A percentile compares a stretch with the other conserved stretches of the same genome.
These are phyloP conservation scores for Penicillium concentricum DNA, from an alignment of 2,329 filamentous ascomycete genomes.

Conservation along the genomic window DNA sequence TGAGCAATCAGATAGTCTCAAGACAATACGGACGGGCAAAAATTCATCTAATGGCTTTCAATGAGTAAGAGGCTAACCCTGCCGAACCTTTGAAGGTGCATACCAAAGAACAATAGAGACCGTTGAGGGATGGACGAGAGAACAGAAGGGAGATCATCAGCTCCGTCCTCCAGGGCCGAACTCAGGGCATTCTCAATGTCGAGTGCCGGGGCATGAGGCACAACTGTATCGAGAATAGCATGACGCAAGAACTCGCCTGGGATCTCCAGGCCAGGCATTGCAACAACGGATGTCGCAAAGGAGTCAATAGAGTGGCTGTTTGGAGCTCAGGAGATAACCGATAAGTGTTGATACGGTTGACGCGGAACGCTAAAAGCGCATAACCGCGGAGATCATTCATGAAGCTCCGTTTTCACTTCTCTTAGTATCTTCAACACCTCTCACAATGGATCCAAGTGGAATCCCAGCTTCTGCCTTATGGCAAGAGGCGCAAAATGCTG, in stretches of 20 bases:
- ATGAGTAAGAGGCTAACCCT: conserved; percentile 49
- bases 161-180: conserved; percentile 46
- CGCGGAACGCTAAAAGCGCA: conserved; percentile 28
- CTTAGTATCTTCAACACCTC: not conserved
- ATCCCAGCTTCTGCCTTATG: conserved; percentile 59
- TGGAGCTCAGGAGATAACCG: conserved; percentile 17
- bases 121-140: conserved; percentile 52
- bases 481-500: conserved; percentile 77
- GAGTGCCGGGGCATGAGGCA: conserved; percentile 42
- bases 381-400: conserved; percentile 22
- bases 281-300: conserved; percentile 27
- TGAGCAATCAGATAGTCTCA: conserved; percentile 52
- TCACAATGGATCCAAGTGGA: conserved; percentile 50
- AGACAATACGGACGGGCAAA: conserved; percentile 51
- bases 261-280: conserved; percentile 37
- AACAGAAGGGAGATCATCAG: conserved; percentile 45
- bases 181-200: conserved; percentile 43
- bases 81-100: conserved; percentile 3
- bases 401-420: conserved; percentile 24
- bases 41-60: conserved; percentile 54
- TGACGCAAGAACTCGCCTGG: conserved; percentile 43
- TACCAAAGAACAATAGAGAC: conserved; percentile 54
- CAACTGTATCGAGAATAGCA: conserved; percentile 45
- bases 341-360: conserved; percentile 10
- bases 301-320: conserved; percentile 12